Evolutionary conservation across 1,139 yeast genomes (phyloP).

Genomic region (Petasospora fabianii): DNA sequence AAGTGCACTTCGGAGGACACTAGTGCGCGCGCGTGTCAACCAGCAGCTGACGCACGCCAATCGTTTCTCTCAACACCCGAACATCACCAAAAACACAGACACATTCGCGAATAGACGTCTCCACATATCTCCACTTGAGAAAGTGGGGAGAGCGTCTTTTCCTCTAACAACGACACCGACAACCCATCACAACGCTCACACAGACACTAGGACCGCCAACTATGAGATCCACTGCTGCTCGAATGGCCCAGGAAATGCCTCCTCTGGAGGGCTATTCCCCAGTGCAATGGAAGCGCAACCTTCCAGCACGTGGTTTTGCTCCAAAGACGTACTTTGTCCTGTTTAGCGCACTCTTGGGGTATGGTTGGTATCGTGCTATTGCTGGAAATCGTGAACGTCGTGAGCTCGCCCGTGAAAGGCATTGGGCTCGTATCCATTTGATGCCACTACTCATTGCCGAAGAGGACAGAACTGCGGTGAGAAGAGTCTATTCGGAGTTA

Average conservation of each 20-base stretch:
- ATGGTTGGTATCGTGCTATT: constrained; percentile 67
- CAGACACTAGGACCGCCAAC: neutral
- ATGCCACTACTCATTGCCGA: constrained; percentile 80
- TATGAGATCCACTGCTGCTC: constrained; percentile 4
- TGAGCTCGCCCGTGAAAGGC: constrained; percentile 72
- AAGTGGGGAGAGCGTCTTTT: too few relatives aligned
- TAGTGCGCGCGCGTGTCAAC: neutral
- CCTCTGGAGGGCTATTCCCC: constrained; percentile 86
- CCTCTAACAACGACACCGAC: neutral
- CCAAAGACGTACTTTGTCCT: constrained; percentile 70
- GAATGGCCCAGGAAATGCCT: constrained; percentile 66
- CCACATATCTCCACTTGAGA: neutral
- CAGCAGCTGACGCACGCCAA: neutral
- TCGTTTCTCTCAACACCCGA: neutral
- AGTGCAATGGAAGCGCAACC: constrained; percentile 84
- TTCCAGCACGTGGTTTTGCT: constrained; percentile 82
- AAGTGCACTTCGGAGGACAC: neutral
- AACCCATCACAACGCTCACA: too few relatives aligned
- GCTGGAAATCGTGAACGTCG: constrained; percentile 73
- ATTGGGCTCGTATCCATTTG: constrained; percentile 73
- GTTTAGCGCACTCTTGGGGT: constrained; percentile 58
- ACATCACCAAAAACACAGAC: neutral
- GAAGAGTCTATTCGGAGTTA: constrained; percentile 66
- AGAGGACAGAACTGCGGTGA: constrained; percentile 72
- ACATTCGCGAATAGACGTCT: neutral